Conservation (phyloP, 129 eudicot genomes). For the Silybum marianum region DNA sequence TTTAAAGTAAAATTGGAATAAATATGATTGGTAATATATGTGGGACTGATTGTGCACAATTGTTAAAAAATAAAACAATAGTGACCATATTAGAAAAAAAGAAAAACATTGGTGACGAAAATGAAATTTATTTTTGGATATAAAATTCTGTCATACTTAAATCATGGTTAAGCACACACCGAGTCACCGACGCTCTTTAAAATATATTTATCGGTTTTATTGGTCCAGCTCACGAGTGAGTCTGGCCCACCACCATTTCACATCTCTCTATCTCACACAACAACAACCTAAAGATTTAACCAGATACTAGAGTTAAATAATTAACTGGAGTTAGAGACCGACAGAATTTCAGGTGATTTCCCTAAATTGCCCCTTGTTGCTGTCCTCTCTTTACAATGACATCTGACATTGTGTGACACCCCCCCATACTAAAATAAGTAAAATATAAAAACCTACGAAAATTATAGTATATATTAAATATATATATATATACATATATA, state of each 20-base stretch:
- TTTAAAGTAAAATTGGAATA: neutral
- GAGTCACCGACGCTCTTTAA: conserved; percentile 77
- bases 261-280: neutral
- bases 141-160: conserved; percentile 22
- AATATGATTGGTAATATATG: neutral
- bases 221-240: conserved; percentile 40
- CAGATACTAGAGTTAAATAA: conserved; percentile 17
- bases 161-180: conserved; percentile 31
- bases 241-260: conserved; percentile 26
- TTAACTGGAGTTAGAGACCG: conserved; percentile 63
- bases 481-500: no score
- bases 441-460: neutral
- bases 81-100: neutral
- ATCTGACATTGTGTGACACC: conserved; percentile 17
- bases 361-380: conserved; percentile 35
- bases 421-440: neutral
- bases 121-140: neutral
- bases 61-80: neutral
- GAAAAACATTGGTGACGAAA: conserved; percentile 2
- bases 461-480: no score
- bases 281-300: conserved; percentile 21
- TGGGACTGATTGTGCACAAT: neutral
- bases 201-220: conserved; percentile 18
- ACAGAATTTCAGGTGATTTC: conserved; percentile 29
- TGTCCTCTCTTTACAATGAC: conserved; percentile 23